Percentiles rank a stretch among this genome's conserved stretches.
phyloP scores from a whole-genome alignment of 2,329 filamentous ascomycete species.

The Massarina eburnea region DNA sequence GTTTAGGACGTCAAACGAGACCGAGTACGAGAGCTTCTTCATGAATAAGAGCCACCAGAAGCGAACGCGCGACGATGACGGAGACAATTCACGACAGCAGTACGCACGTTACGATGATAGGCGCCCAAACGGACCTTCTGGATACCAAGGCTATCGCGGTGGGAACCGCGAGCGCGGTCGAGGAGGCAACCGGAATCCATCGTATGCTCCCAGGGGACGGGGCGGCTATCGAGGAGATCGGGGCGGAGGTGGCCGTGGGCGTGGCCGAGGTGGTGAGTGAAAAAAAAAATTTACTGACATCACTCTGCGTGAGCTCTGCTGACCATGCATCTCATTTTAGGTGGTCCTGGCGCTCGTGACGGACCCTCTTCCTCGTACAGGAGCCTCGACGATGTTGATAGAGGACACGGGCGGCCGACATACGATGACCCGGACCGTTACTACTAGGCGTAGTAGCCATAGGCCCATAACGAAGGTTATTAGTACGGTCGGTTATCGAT shows the following conservation, averaged over 20 bases:
- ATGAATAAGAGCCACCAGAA: constrained; percentile 58
- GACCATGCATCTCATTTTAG: too few species aligned
- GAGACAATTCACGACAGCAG: constrained; percentile 46
- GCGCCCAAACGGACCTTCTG: constrained; percentile 16
- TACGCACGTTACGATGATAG: constrained; percentile 27
- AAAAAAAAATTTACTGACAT: not conserved
- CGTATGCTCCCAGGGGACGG: too few species aligned
- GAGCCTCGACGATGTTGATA: constrained; percentile 48
- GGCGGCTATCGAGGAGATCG: constrained; percentile 35
- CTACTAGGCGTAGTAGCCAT: constrained; percentile 19
- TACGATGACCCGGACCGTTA: constrained; percentile 38
- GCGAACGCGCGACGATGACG: constrained; percentile 32
- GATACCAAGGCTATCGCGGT: constrained; percentile 27
- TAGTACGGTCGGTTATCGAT: too few species aligned
- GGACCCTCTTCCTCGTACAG: constrained; percentile 38
- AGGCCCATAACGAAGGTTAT: not conserved
- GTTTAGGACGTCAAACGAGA: constrained; percentile 53
- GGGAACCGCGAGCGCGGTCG: constrained; percentile 37
- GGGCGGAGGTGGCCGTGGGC: constrained; percentile 37
- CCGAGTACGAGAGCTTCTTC: constrained; percentile 64
- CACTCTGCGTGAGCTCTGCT: not conserved
- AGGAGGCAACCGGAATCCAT: constrained; percentile 28
- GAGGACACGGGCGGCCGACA: constrained; percentile 28
- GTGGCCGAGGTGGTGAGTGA: constrained; percentile 29
- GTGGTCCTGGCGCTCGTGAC: not conserved